phyloP scores from a whole-genome alignment of 352 stramenopile genomes.

The Globisporangium carolinianum region DNA sequence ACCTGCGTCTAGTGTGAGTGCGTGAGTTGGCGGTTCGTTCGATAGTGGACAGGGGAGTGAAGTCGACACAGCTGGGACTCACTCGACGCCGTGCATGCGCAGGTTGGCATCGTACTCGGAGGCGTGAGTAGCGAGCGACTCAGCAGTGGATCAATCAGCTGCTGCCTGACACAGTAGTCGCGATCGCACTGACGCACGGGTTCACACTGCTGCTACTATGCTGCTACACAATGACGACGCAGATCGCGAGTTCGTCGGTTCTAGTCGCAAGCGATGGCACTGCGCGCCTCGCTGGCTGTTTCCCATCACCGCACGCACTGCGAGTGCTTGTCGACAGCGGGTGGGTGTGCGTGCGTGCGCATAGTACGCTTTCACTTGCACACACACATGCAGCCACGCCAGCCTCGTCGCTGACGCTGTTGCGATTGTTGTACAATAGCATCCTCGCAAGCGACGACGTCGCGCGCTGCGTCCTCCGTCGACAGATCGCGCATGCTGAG shows the following conservation, averaged over 20 bases:
- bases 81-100: neutral
- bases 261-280: slow-evolving; percentile 5
- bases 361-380: too few species aligned
- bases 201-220: neutral
- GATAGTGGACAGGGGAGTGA: too few species aligned
- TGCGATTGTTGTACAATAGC: slow-evolving; percentile 3
- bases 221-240: neutral
- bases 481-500: slow-evolving; percentile 7
- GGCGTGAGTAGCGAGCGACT: slow-evolving; percentile 12
- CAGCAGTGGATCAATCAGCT: neutral
- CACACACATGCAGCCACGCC: too few species aligned
- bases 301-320: neutral
- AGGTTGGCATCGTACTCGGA: slow-evolving; percentile 16
- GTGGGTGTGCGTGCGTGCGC: neutral
- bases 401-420: too few species aligned
- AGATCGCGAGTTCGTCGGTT: slow-evolving; percentile 10
- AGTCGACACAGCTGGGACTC: too few species aligned
- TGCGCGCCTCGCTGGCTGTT: neutral
- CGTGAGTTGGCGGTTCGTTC: too few species aligned
- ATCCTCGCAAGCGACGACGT: slow-evolving; percentile 27
- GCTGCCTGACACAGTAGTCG: neutral
- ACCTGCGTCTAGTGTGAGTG: neutral
- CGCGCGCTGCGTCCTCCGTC: slow-evolving; percentile 19
- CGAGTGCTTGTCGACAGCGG: slow-evolving; percentile 1
- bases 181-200: too few species aligned